phyloP scores from a whole-genome alignment of 2,329 filamentous ascomycete species.

The Zymoseptoria tritici region DNA sequence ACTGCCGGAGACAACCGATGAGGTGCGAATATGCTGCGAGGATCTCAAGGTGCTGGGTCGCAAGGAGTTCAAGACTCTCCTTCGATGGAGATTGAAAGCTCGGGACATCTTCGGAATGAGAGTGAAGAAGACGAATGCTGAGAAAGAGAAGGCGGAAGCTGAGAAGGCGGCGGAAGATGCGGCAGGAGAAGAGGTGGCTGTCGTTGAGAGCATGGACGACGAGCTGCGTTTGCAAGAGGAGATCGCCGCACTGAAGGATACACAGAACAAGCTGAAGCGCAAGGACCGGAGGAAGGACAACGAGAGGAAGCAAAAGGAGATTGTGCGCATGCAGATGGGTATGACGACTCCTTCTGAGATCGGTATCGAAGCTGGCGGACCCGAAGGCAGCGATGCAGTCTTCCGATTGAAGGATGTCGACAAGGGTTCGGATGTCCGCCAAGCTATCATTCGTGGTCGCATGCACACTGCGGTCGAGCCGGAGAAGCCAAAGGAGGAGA shows the following conservation, averaged over 20 bases:
- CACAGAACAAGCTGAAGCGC: slow-evolving; percentile 67
- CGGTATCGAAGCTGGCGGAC: slow-evolving; percentile 54
- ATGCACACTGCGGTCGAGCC: slow-evolving; percentile 62
- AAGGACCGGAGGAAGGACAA: slow-evolving; percentile 81
- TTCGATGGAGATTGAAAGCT: slow-evolving; percentile 84
- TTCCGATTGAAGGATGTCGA: slow-evolving; percentile 80
- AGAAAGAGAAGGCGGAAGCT: slow-evolving; percentile 28
- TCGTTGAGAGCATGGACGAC: slow-evolving; percentile 87
- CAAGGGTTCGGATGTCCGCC: slow-evolving; percentile 61
- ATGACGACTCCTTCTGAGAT: slow-evolving; percentile 97
- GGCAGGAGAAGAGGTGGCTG: slow-evolving; percentile 59
- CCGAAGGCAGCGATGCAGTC: slow-evolving; percentile 67
- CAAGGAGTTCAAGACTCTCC: slow-evolving; percentile 85
- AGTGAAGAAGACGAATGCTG: slow-evolving; percentile 54
- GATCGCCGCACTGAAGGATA: slow-evolving; percentile 72
- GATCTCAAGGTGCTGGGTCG: slow-evolving; percentile 87
- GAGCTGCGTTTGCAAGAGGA: slow-evolving; percentile 87
- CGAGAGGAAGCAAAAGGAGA: slow-evolving; percentile 87
- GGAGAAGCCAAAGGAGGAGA: slow-evolving; percentile 33
- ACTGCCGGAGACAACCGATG: slow-evolving; percentile 76
- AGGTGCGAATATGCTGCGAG: slow-evolving; percentile 68
- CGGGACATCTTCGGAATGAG: slow-evolving; percentile 85
- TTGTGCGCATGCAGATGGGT: slow-evolving; percentile 93
- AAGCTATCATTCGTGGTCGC: slow-evolving; percentile 62
- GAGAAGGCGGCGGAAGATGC: slow-evolving; percentile 30